Evolutionary conservation across 2,329 filamentous ascomycete genomes (phyloP), one percentile per base, ranked within the genome.

Genomic region (Calonectria fujianensis): DNA sequence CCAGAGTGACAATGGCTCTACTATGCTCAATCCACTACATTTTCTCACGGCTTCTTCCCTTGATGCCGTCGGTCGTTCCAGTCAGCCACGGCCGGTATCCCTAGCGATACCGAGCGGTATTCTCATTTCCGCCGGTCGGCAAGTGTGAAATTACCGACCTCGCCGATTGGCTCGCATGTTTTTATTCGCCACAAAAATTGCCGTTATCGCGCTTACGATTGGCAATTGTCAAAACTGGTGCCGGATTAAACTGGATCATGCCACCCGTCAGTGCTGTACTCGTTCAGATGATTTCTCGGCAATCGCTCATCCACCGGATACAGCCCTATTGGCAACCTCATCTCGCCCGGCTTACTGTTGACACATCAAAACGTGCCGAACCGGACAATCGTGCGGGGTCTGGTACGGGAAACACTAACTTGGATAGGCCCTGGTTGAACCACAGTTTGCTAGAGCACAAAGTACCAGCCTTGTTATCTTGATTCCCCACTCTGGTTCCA

Each of bases 111-210:
- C 59, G 59, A 54, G 18, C 48, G 24, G 24, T 14, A 9, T 9
- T 8, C 7, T 14, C 37, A 35, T 29, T 39, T 64, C 35, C 39
- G 27, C 11, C 35, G 37, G 14, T 54, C 69, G 69, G 69, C 48
- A 70, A 52, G 4, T 54, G 35, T 3, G 2, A 37, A 70, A 7
- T 70, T 70, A 18, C 69, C 69, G 69, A 65, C 39, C 20, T 32
- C 13, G 13, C n/a, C 11, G 10, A 16, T 27, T 14, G 24, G 32
- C 39, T n/a, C 37, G 29, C 20, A 2, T 3, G 11, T 24, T 27
- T n/a, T 54, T 6, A 64, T 64, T 31, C 57, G 35, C 29, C 27
- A 14, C 27, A 54, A 35, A 37, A 24, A 7, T 31, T 41, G 37
- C 16, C 54, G 54, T n/a, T 50, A 6, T 35, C 18, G 18, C 24